Evolutionary conservation across 2,329 filamentous ascomycete genomes (phyloP).

Genomic region (Monosporascus cannonballus): DNA sequence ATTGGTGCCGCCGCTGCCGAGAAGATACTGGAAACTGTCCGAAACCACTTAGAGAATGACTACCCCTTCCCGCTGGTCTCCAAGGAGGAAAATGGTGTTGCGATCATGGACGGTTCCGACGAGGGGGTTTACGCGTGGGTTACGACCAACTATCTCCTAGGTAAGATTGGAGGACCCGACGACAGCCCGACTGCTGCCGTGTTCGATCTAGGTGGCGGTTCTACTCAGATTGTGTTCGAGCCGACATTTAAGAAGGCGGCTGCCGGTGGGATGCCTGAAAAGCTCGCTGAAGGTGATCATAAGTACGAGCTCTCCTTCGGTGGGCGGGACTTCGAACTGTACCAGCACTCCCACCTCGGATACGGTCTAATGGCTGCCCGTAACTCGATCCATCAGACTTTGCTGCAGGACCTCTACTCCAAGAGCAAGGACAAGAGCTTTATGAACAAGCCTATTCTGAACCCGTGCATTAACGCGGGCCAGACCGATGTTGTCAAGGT

Average conservation of each 20-base stretch:
- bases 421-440: constrained; percentile 45
- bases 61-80: constrained; percentile 95
- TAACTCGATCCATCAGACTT: constrained; percentile 70
- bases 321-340: constrained; percentile 83
- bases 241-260: constrained; percentile 76
- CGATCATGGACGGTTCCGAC: constrained; percentile 95
- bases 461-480: constrained; percentile 69
- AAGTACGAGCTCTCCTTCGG: constrained; percentile 91
- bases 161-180: constrained; percentile 92
- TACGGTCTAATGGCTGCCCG: constrained; percentile 96
- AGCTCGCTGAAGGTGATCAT: constrained; percentile 84
- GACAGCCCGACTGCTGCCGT: constrained; percentile 86
- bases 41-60: constrained; percentile 73
- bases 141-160: constrained; percentile 95
- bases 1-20: constrained; percentile 75
- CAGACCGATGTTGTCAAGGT: constrained; percentile 70
- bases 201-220: constrained; percentile 93
- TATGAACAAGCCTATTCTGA: constrained; percentile 26
- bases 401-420: constrained; percentile 66
- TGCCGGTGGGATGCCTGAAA: constrained; percentile 76
- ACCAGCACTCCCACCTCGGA: constrained; percentile 96
- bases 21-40: constrained; percentile 80
- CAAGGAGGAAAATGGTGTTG: constrained; percentile 76
- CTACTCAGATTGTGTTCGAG: constrained; percentile 97
- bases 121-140: constrained; percentile 99